Conservation (phyloP, 371 early-diverging fungal genomes). For the Aphelidium insulamus region DNA sequence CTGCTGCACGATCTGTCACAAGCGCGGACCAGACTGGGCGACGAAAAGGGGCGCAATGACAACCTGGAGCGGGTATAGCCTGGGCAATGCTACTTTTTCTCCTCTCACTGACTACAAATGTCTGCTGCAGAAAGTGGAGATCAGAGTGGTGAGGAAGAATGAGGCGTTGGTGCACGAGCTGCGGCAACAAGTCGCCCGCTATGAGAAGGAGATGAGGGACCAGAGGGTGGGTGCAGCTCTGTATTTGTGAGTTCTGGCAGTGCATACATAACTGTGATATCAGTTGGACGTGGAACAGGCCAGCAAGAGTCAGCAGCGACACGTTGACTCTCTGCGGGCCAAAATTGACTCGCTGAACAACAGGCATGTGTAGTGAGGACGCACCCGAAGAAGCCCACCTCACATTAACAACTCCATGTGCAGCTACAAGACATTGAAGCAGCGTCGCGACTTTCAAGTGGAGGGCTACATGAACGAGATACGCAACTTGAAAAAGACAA, state of each 20-base stretch:
- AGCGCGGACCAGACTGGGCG: not conserved
- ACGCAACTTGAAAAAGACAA: slow-evolving; percentile 12
- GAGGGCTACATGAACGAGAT: slow-evolving; percentile 33
- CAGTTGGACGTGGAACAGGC: slow-evolving; percentile 6
- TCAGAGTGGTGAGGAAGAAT: slow-evolving; percentile 7
- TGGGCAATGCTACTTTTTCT: too few species aligned
- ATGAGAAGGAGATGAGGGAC: slow-evolving; percentile 10
- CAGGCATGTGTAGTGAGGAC: slow-evolving; percentile 5
- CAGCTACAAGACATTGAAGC: slow-evolving; percentile 15
- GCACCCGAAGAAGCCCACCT: not conserved
- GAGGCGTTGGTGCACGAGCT: slow-evolving; percentile 11
- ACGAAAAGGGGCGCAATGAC: slow-evolving; percentile 10
- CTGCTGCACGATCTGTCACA: slow-evolving; percentile 9
- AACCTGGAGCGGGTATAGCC: too few species aligned
- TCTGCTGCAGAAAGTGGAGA: slow-evolving; percentile 7
- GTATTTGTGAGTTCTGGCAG: not conserved
- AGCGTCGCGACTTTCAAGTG: slow-evolving; percentile 23
- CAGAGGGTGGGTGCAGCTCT: slow-evolving; percentile 5
- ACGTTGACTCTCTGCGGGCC: slow-evolving; percentile 5
- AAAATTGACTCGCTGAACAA: slow-evolving; percentile 5
- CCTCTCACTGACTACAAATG: too few species aligned
- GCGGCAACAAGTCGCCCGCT: slow-evolving; percentile 6
- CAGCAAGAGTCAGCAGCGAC: slow-evolving; percentile 5
- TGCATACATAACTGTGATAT: not conserved
- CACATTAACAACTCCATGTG: slow-evolving; percentile 1